Conservation (phyloP, 495 filamentous ascomycete species). For the Neurospora africana region DNA sequence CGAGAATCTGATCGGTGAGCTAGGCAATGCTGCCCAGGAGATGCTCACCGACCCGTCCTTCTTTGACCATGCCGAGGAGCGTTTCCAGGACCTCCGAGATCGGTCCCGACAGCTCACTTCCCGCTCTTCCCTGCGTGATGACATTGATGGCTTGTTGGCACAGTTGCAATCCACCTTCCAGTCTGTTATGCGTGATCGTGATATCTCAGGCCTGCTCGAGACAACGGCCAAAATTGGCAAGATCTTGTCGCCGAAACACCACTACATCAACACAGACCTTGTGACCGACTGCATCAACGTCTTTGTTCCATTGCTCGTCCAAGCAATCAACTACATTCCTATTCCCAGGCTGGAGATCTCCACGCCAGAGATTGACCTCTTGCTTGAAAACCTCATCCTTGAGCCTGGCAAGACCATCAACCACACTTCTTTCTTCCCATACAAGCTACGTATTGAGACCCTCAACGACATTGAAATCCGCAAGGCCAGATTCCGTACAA, state of each 20-base stretch:
- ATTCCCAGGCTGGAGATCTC: slow-evolving; percentile 81
- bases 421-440: slow-evolving; percentile 79
- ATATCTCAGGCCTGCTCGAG: slow-evolving; percentile 54
- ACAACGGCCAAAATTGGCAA: slow-evolving; percentile 54
- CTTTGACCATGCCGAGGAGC: slow-evolving; percentile 59
- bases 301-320: slow-evolving; percentile 68
- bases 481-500: slow-evolving; percentile 64
- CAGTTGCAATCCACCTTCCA: slow-evolving; percentile 59
- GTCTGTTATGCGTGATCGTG: slow-evolving; percentile 57
- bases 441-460: slow-evolving; percentile 66
- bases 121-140: slow-evolving; percentile 55
- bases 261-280: slow-evolving; percentile 53
- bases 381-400: slow-evolving; percentile 82
- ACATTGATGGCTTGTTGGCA: slow-evolving; percentile 60
- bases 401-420: slow-evolving; percentile 83
- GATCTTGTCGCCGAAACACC: slow-evolving; percentile 49
- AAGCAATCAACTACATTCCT: slow-evolving; percentile 71
- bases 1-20: slow-evolving; percentile 61
- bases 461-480: slow-evolving; percentile 78
- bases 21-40: slow-evolving; percentile 62
- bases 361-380: slow-evolving; percentile 69
- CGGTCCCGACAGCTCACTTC: slow-evolving; percentile 53
- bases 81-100: slow-evolving; percentile 58
- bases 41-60: slow-evolving; percentile 82
- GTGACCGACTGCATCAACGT: slow-evolving; percentile 64